Base-by-base conservation (phyloP, 2,329 filamentous ascomycete genomes). In the Pseudogymnoascus sp. region DNA sequence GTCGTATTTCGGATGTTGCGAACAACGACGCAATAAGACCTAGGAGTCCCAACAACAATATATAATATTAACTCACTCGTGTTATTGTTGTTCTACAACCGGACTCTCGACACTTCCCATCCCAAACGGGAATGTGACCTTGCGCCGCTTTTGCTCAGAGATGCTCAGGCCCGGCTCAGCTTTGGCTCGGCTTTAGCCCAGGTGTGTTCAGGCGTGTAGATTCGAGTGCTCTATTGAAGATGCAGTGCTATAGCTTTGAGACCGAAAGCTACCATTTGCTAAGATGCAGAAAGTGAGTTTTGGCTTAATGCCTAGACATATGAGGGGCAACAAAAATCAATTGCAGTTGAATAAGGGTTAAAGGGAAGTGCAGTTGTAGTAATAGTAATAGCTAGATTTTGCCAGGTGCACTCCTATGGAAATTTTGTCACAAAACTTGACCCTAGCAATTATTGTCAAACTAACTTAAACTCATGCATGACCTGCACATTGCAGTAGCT, bases 401-500 rank as follows among this genome's bases (percentile, higher is more conserved):
- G 36, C 36, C 13, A 39, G 36, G 36, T n/a, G 36, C n/a, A 39
- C 36, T 39, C 36, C 36, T n/a, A 39, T 39, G 36, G 36, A n/a
- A n/a, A 39, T 39, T 39, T 39, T 39, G 36, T 39, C 36, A 39
- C 36, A 39, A 39, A 39, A 39, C 36, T 17, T 39, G n/a, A 39
- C 36, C 36, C 36, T 39, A 39, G n/a, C 36, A 39, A 39, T 39
- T 15, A 39, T 39, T 39, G 36, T 39, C 36, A 39, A 15, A 39
- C 36, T 39, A 39, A 55, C 65, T 66, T 67, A 44, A 67, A 67
- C 63, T 63, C 35, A 64, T 69, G 66, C 15, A 65, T 62, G 10
- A 64, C 64, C 42, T 68, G 61, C 12, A 64, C 59, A 58, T 68
- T 65, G 63, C 71, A 68, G 64, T 71, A 74, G 12, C 63, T 64